These are phyloP conservation scores for Imleria badia DNA, from an alignment of 768 basidiomycete species.

Conservation along the genomic window DNA sequence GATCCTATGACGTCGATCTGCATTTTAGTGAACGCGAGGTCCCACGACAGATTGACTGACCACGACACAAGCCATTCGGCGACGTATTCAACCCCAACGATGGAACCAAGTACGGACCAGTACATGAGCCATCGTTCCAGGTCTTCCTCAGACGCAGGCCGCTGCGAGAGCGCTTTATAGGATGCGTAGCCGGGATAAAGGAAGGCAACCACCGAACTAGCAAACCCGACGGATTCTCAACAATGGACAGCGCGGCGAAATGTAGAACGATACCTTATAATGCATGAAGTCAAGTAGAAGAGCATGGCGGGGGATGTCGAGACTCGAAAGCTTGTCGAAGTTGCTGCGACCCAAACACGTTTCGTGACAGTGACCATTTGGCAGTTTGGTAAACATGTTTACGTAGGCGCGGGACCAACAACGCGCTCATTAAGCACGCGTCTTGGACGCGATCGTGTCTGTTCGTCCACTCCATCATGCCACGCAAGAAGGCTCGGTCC, in stretches of 20 bases:
- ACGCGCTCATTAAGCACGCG: conserved; percentile 31
- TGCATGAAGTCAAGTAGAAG: conserved; percentile 41
- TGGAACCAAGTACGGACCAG: conserved; percentile 87
- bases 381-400: conserved; percentile 18
- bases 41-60: conserved; percentile 43
- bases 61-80: conserved; percentile 88
- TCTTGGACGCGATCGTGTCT: conserved; percentile 21
- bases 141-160: conserved; percentile 82
- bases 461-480: conserved; percentile 18
- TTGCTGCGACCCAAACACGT: conserved; percentile 16
- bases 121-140: conserved; percentile 97
- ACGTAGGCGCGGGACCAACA: conserved; percentile 15
- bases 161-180: conserved; percentile 89
- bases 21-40: conserved; percentile 8
- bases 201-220: conserved; percentile 72
- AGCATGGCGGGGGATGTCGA: conserved; percentile 32
- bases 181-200: conserved; percentile 94
- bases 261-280: conserved; percentile 36
- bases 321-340: not conserved
- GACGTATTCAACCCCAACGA: conserved; percentile 78
- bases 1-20: conserved; percentile 52
- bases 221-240: not conserved
- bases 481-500: conserved; percentile 22
- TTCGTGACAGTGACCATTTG: not conserved
- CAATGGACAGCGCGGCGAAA: conserved; percentile 20